phyloP scores from a whole-genome alignment of 73 alveolate genomes.

The Diophrys appendiculata region DNA sequence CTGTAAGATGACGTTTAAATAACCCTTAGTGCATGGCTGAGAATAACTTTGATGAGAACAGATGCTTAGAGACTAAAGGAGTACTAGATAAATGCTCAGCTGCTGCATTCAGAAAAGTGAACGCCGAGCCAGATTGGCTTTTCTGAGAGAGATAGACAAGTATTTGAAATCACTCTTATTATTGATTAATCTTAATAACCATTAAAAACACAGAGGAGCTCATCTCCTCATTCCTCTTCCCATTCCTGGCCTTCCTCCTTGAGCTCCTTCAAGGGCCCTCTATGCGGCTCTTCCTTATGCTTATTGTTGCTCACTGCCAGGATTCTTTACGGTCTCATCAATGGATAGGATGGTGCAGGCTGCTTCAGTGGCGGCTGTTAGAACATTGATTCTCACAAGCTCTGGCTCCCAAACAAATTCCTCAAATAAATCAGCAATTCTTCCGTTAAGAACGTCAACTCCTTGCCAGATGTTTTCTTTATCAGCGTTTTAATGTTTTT shows the following conservation, averaged over 20 bases:
- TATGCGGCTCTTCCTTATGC: slow-evolving; percentile 46
- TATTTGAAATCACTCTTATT: too few relatives aligned
- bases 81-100: slow-evolving; percentile 59
- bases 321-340: slow-evolving; percentile 94
- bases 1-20: too few relatives aligned
- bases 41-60: slow-evolving; percentile 57
- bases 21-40: slow-evolving; percentile 44
- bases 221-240: slow-evolving; percentile 54
- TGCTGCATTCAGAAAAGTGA: slow-evolving; percentile 48
- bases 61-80: slow-evolving; percentile 51
- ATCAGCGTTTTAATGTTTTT: slow-evolving; percentile 87
- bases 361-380: slow-evolving; percentile 77
- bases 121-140: slow-evolving; percentile 59
- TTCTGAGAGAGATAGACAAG: too few relatives aligned
- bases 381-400: slow-evolving; percentile 52
- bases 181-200: too few relatives aligned
- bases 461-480: slow-evolving; percentile 92
- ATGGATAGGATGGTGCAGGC: slow-evolving; percentile 93
- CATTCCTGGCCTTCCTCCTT: slow-evolving; percentile 48
- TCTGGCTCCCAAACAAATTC: slow-evolving; percentile 68
- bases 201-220: too few relatives aligned
- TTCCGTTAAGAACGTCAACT: slow-evolving; percentile 84
- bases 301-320: slow-evolving; percentile 70
- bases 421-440: slow-evolving; percentile 54
- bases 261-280: slow-evolving; percentile 27